These are phyloP conservation scores for Paramecium sonneborni DNA, from an alignment of 73 alveolate genomes.

Conservation along the genomic window DNA sequence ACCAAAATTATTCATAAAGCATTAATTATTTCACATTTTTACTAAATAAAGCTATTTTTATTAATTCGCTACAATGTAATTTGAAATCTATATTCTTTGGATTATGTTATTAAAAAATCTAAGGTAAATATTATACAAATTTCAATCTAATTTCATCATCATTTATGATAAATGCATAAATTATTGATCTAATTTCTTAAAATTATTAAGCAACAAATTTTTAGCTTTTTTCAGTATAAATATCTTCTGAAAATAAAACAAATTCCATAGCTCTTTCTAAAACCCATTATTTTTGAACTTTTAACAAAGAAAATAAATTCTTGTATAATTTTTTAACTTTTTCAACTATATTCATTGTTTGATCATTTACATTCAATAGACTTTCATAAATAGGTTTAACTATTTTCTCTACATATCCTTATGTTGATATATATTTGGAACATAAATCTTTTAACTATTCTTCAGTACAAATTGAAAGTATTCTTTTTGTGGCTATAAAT, in stretches of 20 bases:
- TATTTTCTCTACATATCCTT: neutral
- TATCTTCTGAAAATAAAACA: neutral
- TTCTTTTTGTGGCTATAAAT: constrained; percentile 25
- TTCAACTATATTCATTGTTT: constrained; percentile 1
- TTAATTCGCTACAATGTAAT: constrained; percentile 10
- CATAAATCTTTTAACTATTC: neutral
- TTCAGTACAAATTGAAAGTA: neutral
- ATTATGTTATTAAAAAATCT: neutral
- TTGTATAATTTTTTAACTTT: neutral
- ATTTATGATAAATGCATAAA: neutral
- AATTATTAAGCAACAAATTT: constrained; percentile 12
- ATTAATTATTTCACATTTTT: neutral
- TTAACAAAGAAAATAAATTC: neutral
- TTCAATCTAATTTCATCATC: constrained; percentile 3
- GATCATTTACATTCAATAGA: neutral
- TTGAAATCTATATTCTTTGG: neutral
- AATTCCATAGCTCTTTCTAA: neutral
- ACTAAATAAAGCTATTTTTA: constrained; percentile 13
- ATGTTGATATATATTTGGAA: neutral
- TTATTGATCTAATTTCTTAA: neutral
- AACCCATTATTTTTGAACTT: neutral
- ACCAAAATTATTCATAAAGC: neutral
- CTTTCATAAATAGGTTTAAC: constrained; percentile 20
- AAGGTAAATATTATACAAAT: constrained; percentile 1
- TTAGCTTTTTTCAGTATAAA: neutral